These are phyloP conservation scores for Phytopythium kandeliae DNA, from an alignment of 352 stramenopile genomes.

Conservation along the genomic window DNA sequence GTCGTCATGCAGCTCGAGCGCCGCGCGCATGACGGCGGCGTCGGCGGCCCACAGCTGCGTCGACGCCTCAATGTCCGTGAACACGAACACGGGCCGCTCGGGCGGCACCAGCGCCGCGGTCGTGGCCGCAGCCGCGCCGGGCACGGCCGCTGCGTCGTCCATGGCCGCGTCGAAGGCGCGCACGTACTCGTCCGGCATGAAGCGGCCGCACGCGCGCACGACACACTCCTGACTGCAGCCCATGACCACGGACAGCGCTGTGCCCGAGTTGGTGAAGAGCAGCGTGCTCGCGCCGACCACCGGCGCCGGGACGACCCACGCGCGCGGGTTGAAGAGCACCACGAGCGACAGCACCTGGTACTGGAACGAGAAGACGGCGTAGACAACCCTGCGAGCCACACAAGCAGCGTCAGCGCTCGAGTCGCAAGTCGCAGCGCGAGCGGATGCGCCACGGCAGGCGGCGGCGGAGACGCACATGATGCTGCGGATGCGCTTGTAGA, in stretches of 20 bases:
- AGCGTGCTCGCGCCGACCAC: conserved; percentile 31
- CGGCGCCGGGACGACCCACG: conserved; percentile 21
- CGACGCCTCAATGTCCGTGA: conserved; percentile 64
- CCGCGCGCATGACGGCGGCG: conserved; percentile 30
- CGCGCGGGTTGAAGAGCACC: conserved; percentile 29
- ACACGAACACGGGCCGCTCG: conserved; percentile 52
- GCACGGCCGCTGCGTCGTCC: conserved; percentile 13
- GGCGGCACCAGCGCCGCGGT: conserved; percentile 14
- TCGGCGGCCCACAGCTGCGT: conserved; percentile 38
- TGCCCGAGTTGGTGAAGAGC: conserved; percentile 41
- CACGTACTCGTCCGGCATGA: conserved; percentile 41
- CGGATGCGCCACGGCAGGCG: no score
- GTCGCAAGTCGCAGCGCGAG: no score
- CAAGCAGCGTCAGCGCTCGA: no score
- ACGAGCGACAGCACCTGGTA: conserved; percentile 40
- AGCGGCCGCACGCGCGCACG: conserved; percentile 24
- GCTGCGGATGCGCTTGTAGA: conserved; percentile 52
- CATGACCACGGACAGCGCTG: conserved; percentile 34
- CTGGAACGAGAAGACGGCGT: conserved; percentile 37
- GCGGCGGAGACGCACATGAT: conserved; percentile 54
- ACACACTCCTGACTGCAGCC: conserved; percentile 46
- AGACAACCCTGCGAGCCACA: conserved; percentile 37
- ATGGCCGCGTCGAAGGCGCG: conserved; percentile 26
- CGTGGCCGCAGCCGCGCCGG: no score
- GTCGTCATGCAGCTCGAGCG: conserved; percentile 51